Evolutionary conservation across 2,329 filamentous ascomycete genomes (phyloP).

Genomic region (Xylariomycetidae sp.): DNA sequence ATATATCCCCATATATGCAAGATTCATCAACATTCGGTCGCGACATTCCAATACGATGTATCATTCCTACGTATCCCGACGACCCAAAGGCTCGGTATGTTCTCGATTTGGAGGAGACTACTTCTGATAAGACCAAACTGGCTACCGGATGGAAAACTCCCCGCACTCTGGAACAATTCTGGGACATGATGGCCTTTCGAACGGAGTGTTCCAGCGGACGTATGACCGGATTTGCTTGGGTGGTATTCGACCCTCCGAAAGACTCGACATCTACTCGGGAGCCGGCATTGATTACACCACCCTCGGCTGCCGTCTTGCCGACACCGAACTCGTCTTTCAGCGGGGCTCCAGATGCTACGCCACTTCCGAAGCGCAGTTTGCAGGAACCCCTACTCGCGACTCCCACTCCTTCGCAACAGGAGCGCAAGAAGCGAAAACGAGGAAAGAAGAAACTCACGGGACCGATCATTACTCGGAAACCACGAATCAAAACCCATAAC

Average conservation of each 20-base stretch:
- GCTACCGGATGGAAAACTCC: conserved; percentile 77
- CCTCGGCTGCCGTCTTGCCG: conserved; percentile 7
- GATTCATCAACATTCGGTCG: conserved; percentile 34
- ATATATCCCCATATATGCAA: conserved; percentile 55
- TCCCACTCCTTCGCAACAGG: too few relatives aligned
- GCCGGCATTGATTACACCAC: conserved; percentile 4
- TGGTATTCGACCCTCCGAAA: conserved; percentile 63
- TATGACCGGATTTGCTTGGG: conserved; percentile 90
- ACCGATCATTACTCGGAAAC: conserved; percentile 56
- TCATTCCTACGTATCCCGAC: conserved; percentile 88
- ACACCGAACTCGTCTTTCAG: conserved; percentile 27
- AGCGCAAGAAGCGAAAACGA: conserved; percentile 26
- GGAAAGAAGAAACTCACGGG: conserved; percentile 50
- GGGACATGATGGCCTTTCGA: conserved; percentile 96
- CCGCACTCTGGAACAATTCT: conserved; percentile 81
- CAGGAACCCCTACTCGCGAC: too few relatives aligned
- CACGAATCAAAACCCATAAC: conserved; percentile 56
- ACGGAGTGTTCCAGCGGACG: conserved; percentile 93
- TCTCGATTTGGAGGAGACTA: conserved; percentile 75
- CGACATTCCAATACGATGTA: conserved; percentile 67
- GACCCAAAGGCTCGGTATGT: conserved; percentile 91
- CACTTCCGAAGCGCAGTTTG: too few relatives aligned
- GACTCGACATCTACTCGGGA: conserved; percentile 1
- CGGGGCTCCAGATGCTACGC: conserved; percentile 12
- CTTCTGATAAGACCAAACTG: conserved; percentile 46